Base-by-base conservation (phyloP, 2,329 filamentous ascomycete genomes). In the Whalleya microplaca region DNA sequence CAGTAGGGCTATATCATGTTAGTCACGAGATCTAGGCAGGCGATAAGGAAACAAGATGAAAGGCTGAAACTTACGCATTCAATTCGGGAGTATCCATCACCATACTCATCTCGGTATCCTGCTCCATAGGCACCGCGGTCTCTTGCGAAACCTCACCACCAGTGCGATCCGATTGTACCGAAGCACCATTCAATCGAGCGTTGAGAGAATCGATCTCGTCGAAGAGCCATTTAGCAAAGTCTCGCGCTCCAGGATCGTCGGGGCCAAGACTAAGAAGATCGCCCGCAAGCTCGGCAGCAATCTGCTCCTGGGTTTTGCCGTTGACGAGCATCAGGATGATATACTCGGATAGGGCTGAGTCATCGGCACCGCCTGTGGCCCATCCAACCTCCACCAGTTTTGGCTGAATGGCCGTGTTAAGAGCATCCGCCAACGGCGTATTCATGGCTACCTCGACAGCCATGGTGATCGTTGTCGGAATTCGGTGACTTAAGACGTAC, bases 281-380 rank as follows among this genome's bases (percentile, higher is more conserved):
- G 63, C 88, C 89, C 1, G 93, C 90, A 14, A 99, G 85, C 72
- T 99, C 95, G 43, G 85, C 80, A 9, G 92, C 90, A 64, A 99
- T 94, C 72, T 97, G 89, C 48, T 93, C 87, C 72, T 96, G 89
- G 3, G 90, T 92, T 75, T 96, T 97, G 68, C 93, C 92, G 76
- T 97, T 98, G 61, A 91, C 91, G 29, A 99, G 84, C 94, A 98
- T 97, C 62, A 98, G 85, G 56, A 98, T 89, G 65, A 99, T 95
- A 77, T 98, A 99, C 77, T 99, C 95, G 57, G 92, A 89, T 57
- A 99, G 84, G 40, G 92, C 91, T 21, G 88, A 88, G 73, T 94
- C 92, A 66, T 91, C 89, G 53, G 78, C 77, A 59, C 88, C 90
- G 65, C 89, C 89, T 27, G 89, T 87, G 60, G 87, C 92, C 94